Evolutionary conservation across 768 basidiomycete species (phyloP).

Genomic region (Auriscalpium vulgare): DNA sequence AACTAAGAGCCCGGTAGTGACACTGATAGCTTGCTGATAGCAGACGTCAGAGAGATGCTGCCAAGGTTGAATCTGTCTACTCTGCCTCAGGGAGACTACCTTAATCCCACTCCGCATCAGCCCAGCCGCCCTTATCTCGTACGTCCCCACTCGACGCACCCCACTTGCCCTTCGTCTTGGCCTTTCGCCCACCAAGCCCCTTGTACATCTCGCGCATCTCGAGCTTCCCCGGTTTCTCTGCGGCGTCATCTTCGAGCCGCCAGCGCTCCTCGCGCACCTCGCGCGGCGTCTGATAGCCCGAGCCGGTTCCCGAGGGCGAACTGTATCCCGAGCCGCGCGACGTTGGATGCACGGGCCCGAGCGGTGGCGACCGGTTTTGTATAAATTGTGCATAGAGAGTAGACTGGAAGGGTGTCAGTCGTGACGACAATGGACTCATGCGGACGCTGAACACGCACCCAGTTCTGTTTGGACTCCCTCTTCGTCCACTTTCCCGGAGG

Average conservation of each 20-base stretch:
- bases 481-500: conserved; percentile 88
- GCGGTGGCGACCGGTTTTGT: conserved; percentile 27
- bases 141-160: conserved; percentile 46
- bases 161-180: conserved; percentile 64
- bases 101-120: conserved; percentile 20
- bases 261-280: conserved; percentile 77
- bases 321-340: conserved; percentile 35
- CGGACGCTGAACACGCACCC: conserved; percentile 40
- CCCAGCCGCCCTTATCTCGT: conserved; percentile 79
- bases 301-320: conserved; percentile 31
- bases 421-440: not conserved
- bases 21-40: too few species aligned
- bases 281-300: conserved; percentile 69
- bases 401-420: not conserved
- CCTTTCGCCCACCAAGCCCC: conserved; percentile 79
- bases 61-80: too few species aligned
- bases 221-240: conserved; percentile 56
- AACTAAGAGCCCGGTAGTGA: too few species aligned
- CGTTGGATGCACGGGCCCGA: conserved; percentile 27
- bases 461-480: conserved; percentile 89
- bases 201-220: conserved; percentile 93
- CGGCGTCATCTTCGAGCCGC: conserved; percentile 44
- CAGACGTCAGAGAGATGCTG: too few species aligned
- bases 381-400: conserved; percentile 7
- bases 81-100: too few species aligned